These are phyloP conservation scores for Fusarium bulbicola DNA, from an alignment of 2,329 filamentous ascomycete species.

Conservation along the genomic window DNA sequence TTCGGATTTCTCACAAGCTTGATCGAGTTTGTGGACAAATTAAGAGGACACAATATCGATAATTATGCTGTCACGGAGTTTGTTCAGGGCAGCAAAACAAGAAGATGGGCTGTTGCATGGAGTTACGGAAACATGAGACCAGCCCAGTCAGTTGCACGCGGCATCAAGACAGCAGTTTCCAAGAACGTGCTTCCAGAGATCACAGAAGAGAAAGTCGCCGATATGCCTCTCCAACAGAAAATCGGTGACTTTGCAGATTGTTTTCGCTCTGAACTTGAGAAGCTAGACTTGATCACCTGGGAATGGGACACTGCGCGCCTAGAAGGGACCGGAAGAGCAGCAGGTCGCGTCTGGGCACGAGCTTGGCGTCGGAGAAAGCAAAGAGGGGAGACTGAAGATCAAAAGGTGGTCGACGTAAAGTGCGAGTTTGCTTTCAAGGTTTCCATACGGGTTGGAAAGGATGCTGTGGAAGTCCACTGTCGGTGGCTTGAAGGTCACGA, in stretches of 20 bases:
- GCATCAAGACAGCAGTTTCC: constrained; percentile 51
- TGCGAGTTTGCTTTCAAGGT: constrained; percentile 68
- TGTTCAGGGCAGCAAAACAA: constrained; percentile 79
- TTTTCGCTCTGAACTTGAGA: constrained; percentile 58
- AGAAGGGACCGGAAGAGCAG: constrained; percentile 69
- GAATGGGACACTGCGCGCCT: constrained; percentile 64
- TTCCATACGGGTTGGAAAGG: constrained; percentile 52
- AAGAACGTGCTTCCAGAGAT: constrained; percentile 56
- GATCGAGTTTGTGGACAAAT: constrained; percentile 66
- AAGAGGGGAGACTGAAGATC: constrained; percentile 48
- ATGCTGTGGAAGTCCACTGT: constrained; percentile 59
- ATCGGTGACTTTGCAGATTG: constrained; percentile 48
- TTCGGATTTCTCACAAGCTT: constrained; percentile 81
- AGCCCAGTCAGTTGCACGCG: constrained; percentile 55
- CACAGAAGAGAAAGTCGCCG: constrained; percentile 53
- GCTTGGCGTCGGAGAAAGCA: constrained; percentile 72
- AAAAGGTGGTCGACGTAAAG: constrained; percentile 37
- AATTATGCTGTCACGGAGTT: constrained; percentile 89
- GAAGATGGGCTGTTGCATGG: constrained; percentile 90
- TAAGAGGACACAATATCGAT: constrained; percentile 64
- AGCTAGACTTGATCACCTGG: constrained; percentile 70
- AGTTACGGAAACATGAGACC: constrained; percentile 78
- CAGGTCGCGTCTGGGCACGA: constrained; percentile 81
- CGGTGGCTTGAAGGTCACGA: constrained; percentile 78
- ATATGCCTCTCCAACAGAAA: constrained; percentile 56